Evolutionary conservation across 768 basidiomycete genomes (phyloP), one percentile per base, ranked within the genome.

Genomic region (Hericium erinaceus): DNA sequence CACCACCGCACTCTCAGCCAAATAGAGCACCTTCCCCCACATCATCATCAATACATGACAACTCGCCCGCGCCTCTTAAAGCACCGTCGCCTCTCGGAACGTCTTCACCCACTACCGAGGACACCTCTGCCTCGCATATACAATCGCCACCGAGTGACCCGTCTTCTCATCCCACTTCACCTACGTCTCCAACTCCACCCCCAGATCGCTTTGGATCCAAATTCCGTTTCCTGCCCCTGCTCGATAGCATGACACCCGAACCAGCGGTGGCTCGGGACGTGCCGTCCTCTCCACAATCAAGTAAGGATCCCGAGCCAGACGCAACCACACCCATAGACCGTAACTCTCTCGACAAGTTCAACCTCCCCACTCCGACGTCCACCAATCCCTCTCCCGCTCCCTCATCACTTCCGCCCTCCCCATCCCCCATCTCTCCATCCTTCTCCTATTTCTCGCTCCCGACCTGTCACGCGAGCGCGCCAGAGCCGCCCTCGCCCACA

Each of bases 181-280:
- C 56, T 40, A 48, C 57, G 57, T 50, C 57, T 16, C 62, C 57
- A 16, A 57, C 62, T 13, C 52, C 61, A 16, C 59, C 61, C 7
- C 48, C 52, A 24, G 56, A 57, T 8, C 62, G 60, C 37, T 54
- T 57, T 18, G 18, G 46, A 22, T 55, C 62, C 7, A 60, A 60
- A 40, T 63, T 63, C 44, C 41, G 58, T 11, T 63, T 63, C 44
- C 39, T 63, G 15, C 62, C 62, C 39, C 41, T 63, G 7, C 57
- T 63, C 13, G 62, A 62, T 6, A 50, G 56, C 12, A 39, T 56
- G 7, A 20, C 54, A 8, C 18, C 48, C 12, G 13, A 59, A 11
- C 33, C 33, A 33, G 8, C 7, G 33, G 33, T 33, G 33, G 8
- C 33, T 8, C 33, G 9, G 33, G 33, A 33, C 9, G 33, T 8